Evolutionary conservation across 179 eudicot species (phyloP).

Genomic region (Sideroxylon spinosum): DNA sequence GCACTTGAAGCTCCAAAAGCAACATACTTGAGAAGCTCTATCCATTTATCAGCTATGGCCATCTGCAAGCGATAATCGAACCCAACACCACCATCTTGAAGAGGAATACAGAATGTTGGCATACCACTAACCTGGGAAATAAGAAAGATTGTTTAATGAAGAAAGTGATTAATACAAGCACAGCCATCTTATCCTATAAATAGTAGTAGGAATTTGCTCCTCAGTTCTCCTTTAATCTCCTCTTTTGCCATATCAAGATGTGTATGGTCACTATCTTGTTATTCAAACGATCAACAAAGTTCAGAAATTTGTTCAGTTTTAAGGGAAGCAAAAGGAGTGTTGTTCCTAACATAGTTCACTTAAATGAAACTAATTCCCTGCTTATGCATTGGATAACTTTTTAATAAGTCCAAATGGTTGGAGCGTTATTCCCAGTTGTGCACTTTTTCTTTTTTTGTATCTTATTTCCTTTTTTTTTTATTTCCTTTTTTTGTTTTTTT

Average conservation of each 20-base stretch:
- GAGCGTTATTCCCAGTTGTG: too few species aligned
- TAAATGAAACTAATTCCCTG: too few species aligned
- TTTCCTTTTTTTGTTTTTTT: too few species aligned
- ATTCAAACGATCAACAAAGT: neutral
- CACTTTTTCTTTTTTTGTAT: too few species aligned
- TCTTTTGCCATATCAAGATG: too few species aligned
- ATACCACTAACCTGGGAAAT: slow-evolving; percentile 90
- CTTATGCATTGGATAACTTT: too few species aligned
- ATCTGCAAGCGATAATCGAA: slow-evolving; percentile 95
- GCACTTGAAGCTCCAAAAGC: neutral
- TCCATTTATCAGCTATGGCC: slow-evolving; percentile 99
- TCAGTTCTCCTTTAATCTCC: neutral
- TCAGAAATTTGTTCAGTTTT: neutral
- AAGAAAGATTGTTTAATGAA: slow-evolving; percentile 8
- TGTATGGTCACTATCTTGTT: neutral
- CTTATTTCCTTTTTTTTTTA: too few species aligned
- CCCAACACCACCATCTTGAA: slow-evolving; percentile 92
- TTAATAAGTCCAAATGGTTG: too few species aligned
- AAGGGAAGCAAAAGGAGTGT: too few species aligned
- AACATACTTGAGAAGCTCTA: slow-evolving; percentile 85
- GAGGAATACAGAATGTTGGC: slow-evolving; percentile 87
- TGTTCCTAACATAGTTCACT: too few species aligned
- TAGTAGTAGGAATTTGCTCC: neutral
- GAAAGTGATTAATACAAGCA: neutral
- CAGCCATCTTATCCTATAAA: neutral